These are phyloP conservation scores for Solanum pimpinellifolium DNA, from an alignment of 257 asterid genomes.

Conservation along the genomic window DNA sequence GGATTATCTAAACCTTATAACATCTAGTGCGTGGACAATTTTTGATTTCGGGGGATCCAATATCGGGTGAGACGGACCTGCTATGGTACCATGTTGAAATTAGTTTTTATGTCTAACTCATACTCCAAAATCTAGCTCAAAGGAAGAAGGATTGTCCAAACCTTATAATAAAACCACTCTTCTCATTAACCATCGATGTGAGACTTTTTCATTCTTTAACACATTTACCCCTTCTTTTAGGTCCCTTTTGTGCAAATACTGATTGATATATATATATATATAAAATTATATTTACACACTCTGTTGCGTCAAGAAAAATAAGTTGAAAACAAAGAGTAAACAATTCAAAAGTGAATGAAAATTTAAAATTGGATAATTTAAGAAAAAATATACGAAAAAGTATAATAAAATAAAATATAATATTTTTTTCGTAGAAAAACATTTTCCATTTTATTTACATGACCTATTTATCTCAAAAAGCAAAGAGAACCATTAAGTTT, in stretches of 20 bases:
- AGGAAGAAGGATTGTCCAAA: too few relatives aligned
- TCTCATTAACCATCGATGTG: too few relatives aligned
- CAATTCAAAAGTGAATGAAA: too few relatives aligned
- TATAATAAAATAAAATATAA: background rate
- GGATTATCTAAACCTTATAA: accelerated
- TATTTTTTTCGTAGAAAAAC: background rate
- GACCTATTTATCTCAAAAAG: background rate
- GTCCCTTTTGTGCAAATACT: background rate
- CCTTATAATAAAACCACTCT: too few relatives aligned
- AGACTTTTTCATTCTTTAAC: too few relatives aligned
- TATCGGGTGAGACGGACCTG: accelerated
- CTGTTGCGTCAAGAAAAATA: too few relatives aligned
- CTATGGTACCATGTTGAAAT: too few relatives aligned
- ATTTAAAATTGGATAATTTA: background rate
- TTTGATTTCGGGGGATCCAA: accelerated
- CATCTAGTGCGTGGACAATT: accelerated
- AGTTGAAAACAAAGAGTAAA: background rate
- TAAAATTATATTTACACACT: background rate
- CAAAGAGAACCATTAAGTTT: background rate
- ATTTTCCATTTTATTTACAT: background rate
- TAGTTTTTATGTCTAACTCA: accelerated
- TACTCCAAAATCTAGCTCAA: accelerated
- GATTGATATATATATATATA: background rate
- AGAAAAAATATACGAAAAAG: background rate
- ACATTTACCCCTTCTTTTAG: background rate